Percentiles rank a stretch among this genome's conserved stretches.
phyloP scores from a whole-genome alignment of 768 basidiomycete species.

The Cystobasidium onofrii region DNA sequence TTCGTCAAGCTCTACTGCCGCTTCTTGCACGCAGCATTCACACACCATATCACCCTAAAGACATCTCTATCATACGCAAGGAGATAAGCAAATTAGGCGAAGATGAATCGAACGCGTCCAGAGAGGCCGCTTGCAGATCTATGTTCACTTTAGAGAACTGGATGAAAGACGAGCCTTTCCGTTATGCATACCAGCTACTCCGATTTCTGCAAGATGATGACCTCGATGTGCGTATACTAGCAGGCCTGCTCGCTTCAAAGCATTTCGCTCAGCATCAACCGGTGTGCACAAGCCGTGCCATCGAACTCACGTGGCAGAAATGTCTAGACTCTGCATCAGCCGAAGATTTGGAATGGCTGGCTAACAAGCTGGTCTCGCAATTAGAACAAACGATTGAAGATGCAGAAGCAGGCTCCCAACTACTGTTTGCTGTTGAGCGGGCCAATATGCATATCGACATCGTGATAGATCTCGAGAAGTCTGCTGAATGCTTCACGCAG shows the following conservation, averaged over 20 bases:
- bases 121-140: neutral
- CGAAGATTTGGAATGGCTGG: neutral
- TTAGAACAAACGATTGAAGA: neutral
- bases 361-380: neutral
- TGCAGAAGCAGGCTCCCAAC: neutral
- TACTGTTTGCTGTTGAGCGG: slow-evolving; percentile 29
- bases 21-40: neutral
- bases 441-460: slow-evolving; percentile 29
- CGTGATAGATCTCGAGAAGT: neutral
- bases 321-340: neutral
- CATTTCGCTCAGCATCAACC: neutral
- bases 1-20: neutral
- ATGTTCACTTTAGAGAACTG: neutral
- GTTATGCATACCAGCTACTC: neutral
- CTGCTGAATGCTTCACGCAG: neutral
- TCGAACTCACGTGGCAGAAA: neutral
- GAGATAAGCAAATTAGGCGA: neutral
- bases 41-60: neutral
- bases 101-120: neutral
- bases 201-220: slow-evolving; percentile 32
- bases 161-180: neutral
- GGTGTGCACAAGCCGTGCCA: neutral
- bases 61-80: neutral
- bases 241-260: neutral
- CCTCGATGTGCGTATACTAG: neutral